Conservation (phyloP, 306 rosid genomes). For the Canavalia gladiata region DNA sequence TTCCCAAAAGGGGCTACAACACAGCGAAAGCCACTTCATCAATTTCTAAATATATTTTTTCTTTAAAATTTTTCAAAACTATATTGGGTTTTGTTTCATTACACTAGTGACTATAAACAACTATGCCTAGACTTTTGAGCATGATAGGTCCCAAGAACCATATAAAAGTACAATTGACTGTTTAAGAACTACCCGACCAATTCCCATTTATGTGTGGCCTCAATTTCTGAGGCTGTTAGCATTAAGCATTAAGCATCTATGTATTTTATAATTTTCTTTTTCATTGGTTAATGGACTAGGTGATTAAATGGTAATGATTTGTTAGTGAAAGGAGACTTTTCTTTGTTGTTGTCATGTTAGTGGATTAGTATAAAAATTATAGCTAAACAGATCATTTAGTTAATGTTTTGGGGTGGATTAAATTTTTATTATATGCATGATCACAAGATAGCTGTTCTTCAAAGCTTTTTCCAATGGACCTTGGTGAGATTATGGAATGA, state of each 20-base stretch:
- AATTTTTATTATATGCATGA: no score
- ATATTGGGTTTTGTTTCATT: constrained; percentile 39
- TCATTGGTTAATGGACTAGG: constrained; percentile 11
- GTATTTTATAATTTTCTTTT: constrained; percentile 40
- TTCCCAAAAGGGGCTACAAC: constrained; percentile 71
- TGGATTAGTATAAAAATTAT: constrained; percentile 35
- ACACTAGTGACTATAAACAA: constrained; percentile 43
- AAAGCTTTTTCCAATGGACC: not conserved
- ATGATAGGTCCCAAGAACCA: constrained; percentile 46
- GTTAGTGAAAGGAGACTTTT: not conserved
- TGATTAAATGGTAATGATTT: constrained; percentile 38
- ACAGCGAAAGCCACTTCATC: constrained; percentile 61
- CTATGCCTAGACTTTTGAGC: constrained; percentile 15
- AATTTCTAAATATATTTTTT: constrained; percentile 32
- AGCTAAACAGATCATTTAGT: constrained; percentile 4
- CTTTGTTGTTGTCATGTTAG: constrained; percentile 27
- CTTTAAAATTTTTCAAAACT: constrained; percentile 1
- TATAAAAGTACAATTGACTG: constrained; percentile 55
- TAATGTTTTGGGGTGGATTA: constrained; percentile 16
- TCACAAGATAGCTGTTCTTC: not conserved
- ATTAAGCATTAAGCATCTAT: constrained; percentile 44
- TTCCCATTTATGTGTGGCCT: constrained; percentile 44
- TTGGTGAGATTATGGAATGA: not conserved
- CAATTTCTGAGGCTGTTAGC: constrained; percentile 40
- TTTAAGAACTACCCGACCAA: constrained; percentile 59